Conservation (phyloP, 1,139 yeast species). For the Zygoascus hellenicus region DNA sequence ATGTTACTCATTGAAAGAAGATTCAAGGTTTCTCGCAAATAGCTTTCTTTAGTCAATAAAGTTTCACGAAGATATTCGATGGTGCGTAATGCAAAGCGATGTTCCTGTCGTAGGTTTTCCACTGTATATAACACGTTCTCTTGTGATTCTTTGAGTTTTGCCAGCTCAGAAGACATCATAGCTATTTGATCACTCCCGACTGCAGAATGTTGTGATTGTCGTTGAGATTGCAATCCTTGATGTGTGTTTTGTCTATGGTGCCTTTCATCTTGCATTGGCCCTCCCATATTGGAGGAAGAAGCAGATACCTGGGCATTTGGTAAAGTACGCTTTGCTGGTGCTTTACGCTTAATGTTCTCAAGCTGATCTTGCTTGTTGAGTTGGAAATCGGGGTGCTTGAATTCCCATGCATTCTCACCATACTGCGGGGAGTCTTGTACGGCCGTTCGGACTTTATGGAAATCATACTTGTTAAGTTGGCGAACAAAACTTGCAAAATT, state of each 20-base stretch:
- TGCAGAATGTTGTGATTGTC: background rate
- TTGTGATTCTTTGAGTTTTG: conserved; percentile 6
- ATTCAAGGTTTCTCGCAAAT: conserved; percentile 7
- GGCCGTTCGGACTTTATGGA: conserved; percentile 77
- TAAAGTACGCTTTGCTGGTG: conserved; percentile 45
- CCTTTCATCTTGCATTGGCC: too few relatives aligned
- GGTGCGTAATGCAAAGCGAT: conserved; percentile 4
- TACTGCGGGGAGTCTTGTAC: conserved; percentile 35
- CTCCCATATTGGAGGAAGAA: too few relatives aligned
- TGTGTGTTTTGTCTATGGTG: too few relatives aligned
- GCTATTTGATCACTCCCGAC: conserved; percentile 1
- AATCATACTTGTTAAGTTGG: conserved; percentile 91
- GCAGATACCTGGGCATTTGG: too few relatives aligned
- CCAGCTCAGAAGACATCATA: conserved; percentile 10
- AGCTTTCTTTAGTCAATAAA: conserved; percentile 3
- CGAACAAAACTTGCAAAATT: conserved; percentile 91
- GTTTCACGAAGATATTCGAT: conserved; percentile 6
- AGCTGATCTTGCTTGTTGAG: conserved; percentile 64
- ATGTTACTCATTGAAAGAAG: conserved; percentile 4
- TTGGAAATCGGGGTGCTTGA: conserved; percentile 82
- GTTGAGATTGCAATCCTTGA: too few relatives aligned
- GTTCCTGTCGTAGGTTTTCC: conserved; percentile 3
- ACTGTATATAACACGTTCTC: conserved; percentile 3
- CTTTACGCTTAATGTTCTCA: conserved; percentile 75
- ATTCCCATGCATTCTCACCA: conserved; percentile 84